A percentile compares a stretch with the other conserved stretches of the same genome.
Evolutionary conservation across 2,329 filamentous ascomycete species (phyloP).

Genomic region (Cladophialophora exuberans): DNA sequence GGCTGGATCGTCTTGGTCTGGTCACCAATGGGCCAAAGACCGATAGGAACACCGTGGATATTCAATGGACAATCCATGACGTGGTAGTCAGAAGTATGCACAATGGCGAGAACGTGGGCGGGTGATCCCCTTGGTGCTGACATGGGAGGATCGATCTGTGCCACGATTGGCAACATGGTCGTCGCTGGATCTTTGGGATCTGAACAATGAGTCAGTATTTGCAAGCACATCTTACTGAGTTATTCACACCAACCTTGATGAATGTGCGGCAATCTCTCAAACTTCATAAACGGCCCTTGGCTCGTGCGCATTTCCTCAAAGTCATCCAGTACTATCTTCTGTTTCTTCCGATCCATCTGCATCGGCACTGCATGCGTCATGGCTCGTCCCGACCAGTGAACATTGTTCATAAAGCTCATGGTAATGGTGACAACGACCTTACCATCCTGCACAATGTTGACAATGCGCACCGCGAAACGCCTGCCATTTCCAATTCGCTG

Average conservation of each 20-base stretch:
- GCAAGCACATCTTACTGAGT: background rate
- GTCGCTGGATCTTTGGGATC: constrained; percentile 18
- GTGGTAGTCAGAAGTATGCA: constrained; percentile 32
- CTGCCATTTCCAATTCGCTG: constrained; percentile 29
- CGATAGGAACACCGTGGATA: constrained; percentile 22
- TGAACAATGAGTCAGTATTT: background rate
- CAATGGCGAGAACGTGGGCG: constrained; percentile 28
- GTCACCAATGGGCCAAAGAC: constrained; percentile 26
- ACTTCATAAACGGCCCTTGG: constrained; percentile 32
- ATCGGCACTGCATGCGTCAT: constrained; percentile 27
- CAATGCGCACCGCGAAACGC: constrained; percentile 27
- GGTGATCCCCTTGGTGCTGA: constrained; percentile 16
- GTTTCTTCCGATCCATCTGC: constrained; percentile 11
- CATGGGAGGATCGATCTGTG: constrained; percentile 29
- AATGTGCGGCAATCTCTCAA: constrained; percentile 30
- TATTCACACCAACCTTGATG: constrained; percentile 15
- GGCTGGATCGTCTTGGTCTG: constrained; percentile 12
- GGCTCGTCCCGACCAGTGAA: constrained; percentile 26
- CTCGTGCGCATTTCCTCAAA: constrained; percentile 20
- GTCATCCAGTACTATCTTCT: constrained; percentile 31
- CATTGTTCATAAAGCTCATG: constrained; percentile 25
- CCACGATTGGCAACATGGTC: constrained; percentile 27
- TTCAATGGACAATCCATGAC: constrained; percentile 30
- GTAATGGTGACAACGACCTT: constrained; percentile 24
- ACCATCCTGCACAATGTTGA: constrained; percentile 26